These are phyloP conservation scores for Barnettozyma salicaria DNA, from an alignment of 805 yeast species.

Conservation along the genomic window DNA sequence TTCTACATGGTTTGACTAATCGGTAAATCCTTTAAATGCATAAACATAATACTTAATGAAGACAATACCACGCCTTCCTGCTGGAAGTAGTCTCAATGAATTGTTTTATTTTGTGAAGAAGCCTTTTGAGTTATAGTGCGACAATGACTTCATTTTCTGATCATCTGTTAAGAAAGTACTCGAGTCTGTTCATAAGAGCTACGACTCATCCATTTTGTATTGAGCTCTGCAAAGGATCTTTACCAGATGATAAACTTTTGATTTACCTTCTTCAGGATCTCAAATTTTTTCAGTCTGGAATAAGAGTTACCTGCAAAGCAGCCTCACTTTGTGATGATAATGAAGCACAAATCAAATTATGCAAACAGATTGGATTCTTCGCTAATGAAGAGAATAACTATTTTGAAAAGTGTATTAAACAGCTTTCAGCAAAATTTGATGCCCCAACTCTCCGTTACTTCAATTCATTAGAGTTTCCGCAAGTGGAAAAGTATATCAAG, in stretches of 20 bases:
- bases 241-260: constrained; percentile 36
- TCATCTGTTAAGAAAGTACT: constrained; percentile 3
- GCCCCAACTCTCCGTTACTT: constrained; percentile 15
- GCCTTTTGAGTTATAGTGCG: background rate
- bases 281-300: constrained; percentile 38
- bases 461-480: constrained; percentile 23
- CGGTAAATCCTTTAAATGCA: constrained; percentile 2
- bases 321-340: constrained; percentile 38
- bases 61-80: no score
- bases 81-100: no score
- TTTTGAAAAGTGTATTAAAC: constrained; percentile 31
- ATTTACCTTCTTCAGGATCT: constrained; percentile 45
- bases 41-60: no score
- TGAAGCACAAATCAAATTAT: constrained; percentile 33
- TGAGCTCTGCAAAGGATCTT: constrained; percentile 41
- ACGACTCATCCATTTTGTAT: constrained; percentile 14
- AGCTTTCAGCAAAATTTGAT: constrained; percentile 18
- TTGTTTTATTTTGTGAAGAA: no score
- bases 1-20: background rate
- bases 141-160: constrained; percentile 10
- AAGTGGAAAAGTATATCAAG: constrained; percentile 34
- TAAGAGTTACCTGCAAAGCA: constrained; percentile 39
- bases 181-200: constrained; percentile 9
- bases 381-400: constrained; percentile 44
- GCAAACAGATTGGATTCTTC: constrained; percentile 47